These are phyloP conservation scores for Boeremia lycopersici DNA, from an alignment of 2,329 filamentous ascomycete species.

Conservation along the genomic window DNA sequence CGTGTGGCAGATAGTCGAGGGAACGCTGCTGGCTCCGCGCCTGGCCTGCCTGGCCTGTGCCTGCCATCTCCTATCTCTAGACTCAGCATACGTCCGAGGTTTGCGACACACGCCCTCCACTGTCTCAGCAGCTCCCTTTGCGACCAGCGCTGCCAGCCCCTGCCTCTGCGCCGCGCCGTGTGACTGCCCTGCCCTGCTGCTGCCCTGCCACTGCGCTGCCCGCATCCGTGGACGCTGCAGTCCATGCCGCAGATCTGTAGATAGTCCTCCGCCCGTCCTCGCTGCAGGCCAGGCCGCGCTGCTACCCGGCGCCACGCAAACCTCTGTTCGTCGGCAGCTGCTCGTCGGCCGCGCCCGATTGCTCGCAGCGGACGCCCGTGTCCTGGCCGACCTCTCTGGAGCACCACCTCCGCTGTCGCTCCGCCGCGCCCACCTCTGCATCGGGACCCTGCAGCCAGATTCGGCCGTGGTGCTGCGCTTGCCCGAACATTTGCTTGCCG, in stretches of 20 bases:
- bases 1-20: conserved; percentile 16
- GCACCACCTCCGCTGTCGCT: conserved; percentile 2
- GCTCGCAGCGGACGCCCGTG: conserved; percentile 4
- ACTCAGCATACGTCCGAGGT: conserved; percentile 1
- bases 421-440: conserved; percentile 9
- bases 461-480: conserved; percentile 4
- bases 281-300: conserved; percentile 11
- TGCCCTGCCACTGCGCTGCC: background rate
- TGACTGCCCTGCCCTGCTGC: background rate
- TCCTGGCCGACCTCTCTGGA: conserved; percentile 10
- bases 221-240: background rate
- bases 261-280: background rate
- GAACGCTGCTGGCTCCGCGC: conserved; percentile 11
- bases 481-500: conserved; percentile 2
- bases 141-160: conserved; percentile 8
- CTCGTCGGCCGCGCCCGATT: conserved; percentile 5
- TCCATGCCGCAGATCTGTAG: conserved; percentile 7
- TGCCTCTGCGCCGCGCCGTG: conserved; percentile 4
- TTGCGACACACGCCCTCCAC: conserved; percentile 11
- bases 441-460: conserved; percentile 13
- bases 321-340: conserved; percentile 9
- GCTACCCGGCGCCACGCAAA: conserved; percentile 11
- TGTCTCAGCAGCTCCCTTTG: conserved; percentile 20
- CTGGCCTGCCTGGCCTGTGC: conserved; percentile 19
- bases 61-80: conserved; percentile 16